Percentiles rank a stretch among this genome's conserved stretches.
These are phyloP conservation scores for Crithidia bombi DNA, from an alignment of 208 protist species.

Conservation along the genomic window DNA sequence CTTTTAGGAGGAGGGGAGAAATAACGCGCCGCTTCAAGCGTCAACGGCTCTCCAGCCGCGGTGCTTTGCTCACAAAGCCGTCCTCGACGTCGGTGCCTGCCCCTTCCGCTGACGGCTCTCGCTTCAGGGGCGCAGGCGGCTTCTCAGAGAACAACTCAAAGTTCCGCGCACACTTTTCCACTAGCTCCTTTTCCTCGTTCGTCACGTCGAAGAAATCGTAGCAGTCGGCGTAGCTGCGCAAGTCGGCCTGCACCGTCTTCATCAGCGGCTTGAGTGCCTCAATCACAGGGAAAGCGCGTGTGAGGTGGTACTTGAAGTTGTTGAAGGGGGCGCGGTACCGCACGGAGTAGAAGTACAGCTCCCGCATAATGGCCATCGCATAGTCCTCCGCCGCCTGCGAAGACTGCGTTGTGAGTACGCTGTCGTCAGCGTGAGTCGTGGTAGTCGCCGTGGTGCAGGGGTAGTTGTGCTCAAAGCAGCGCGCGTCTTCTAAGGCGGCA, in stretches of 20 bases:
- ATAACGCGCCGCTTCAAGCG: not conserved
- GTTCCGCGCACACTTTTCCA: constrained; percentile 32
- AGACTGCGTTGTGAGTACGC: not conserved
- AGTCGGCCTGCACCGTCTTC: constrained; percentile 50
- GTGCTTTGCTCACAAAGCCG: constrained; percentile 1
- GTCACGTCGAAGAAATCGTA: constrained; percentile 56
- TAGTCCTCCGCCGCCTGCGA: constrained; percentile 27
- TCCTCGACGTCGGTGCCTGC: not conserved
- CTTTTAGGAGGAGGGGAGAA: not conserved
- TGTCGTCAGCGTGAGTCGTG: too few species aligned
- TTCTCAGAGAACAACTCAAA: constrained; percentile 45
- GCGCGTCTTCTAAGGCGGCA: constrained; percentile 94
- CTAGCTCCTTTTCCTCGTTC: constrained; percentile 26
- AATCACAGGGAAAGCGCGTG: constrained; percentile 73
- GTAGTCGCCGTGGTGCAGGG: too few species aligned
- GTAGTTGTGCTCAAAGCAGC: constrained; percentile 84
- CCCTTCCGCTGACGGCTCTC: not conserved
- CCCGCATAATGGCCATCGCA: constrained; percentile 42
- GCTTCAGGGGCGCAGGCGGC: constrained; percentile 8
- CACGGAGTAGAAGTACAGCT: constrained; percentile 59
- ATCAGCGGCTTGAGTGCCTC: constrained; percentile 65
- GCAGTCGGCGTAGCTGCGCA: constrained; percentile 70
- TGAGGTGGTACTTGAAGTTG: constrained; percentile 92
- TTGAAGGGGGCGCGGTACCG: constrained; percentile 72
- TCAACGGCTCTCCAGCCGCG: constrained; percentile 5